Conservation (phyloP, 345 rosid genomes). For the Clarkia xantiana region DNA sequence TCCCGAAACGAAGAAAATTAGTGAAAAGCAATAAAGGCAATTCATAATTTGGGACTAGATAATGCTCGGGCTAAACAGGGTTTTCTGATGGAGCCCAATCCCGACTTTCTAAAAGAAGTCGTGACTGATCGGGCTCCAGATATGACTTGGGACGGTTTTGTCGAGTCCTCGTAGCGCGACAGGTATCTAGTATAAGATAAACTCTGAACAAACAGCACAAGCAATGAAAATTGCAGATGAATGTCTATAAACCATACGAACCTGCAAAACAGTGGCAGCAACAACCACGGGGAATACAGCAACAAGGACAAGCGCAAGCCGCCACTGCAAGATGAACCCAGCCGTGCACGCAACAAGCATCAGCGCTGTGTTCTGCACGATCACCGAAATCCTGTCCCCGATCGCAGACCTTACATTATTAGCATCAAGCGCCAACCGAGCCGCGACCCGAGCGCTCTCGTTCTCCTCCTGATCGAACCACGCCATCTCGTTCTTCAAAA, state of each 20-base stretch:
- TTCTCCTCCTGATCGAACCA: conserved; percentile 99
- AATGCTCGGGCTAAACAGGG: no score
- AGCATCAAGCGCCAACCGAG: conserved; percentile 88
- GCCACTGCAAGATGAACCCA: conserved; percentile 95
- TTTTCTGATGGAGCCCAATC: no score
- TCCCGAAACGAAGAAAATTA: background rate
- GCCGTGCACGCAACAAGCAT: conserved; percentile 97
- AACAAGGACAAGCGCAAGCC: conserved; percentile 85
- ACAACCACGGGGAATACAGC: conserved; percentile 97
- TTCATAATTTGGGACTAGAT: no score
- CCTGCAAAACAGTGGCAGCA: conserved; percentile 98
- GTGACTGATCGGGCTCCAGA: no score
- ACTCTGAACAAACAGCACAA: no score
- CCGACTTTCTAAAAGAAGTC: no score
- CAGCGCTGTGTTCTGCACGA: conserved; percentile 89
- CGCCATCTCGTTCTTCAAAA: conserved; percentile 88
- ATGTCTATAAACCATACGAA: conserved; percentile 12
- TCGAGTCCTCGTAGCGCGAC: no score
- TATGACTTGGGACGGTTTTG: no score
- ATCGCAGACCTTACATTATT: conserved; percentile 96
- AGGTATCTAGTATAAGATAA: no score
- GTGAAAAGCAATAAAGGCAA: no score
- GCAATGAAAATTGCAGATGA: no score
- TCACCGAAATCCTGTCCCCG: conserved; percentile 89
- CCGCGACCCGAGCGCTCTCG: conserved; percentile 83